phyloP scores from a whole-genome alignment of 129 eudicot species.

The Pseudognaphalium luteoalbum region DNA sequence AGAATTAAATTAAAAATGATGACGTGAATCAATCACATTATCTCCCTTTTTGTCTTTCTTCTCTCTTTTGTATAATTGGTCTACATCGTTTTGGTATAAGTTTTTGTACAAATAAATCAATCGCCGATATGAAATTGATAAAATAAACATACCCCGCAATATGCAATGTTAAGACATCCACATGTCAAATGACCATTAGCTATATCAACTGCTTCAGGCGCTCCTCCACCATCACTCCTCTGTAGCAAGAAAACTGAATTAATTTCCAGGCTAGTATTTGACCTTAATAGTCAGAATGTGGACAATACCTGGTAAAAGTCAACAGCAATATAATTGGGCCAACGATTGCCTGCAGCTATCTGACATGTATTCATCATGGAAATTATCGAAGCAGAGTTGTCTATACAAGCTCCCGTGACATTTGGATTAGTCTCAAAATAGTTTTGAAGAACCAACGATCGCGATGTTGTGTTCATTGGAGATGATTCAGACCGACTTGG shows the following conservation, averaged over 20 bases:
- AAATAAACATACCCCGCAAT: constrained; percentile 67
- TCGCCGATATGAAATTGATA: not conserved
- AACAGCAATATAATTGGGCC: constrained; percentile 96
- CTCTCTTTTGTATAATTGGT: too few species aligned
- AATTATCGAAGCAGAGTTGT: constrained; percentile 67
- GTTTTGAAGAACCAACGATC: constrained; percentile 73
- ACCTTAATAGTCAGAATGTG: constrained; percentile 15
- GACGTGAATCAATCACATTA: too few species aligned
- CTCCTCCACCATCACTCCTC: constrained; percentile 99
- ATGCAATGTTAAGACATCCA: constrained; percentile 77
- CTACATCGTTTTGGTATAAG: not conserved
- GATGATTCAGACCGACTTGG: constrained; percentile 83
- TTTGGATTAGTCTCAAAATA: constrained; percentile 75
- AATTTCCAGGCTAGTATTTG: not conserved
- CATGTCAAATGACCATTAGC: constrained; percentile 92
- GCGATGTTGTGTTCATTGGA: constrained; percentile 60
- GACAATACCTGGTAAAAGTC: constrained; percentile 74
- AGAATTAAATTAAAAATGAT: too few species aligned
- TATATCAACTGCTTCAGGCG: constrained; percentile 82
- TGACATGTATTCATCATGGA: constrained; percentile 77
- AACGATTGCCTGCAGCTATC: constrained; percentile 65
- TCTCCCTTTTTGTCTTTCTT: not conserved
- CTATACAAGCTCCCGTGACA: constrained; percentile 61
- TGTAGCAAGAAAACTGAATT: constrained; percentile 30
- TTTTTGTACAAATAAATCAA: not conserved